Base-by-base conservation (phyloP, 768 basidiomycete genomes). In the Hygrocybe punicea region DNA sequence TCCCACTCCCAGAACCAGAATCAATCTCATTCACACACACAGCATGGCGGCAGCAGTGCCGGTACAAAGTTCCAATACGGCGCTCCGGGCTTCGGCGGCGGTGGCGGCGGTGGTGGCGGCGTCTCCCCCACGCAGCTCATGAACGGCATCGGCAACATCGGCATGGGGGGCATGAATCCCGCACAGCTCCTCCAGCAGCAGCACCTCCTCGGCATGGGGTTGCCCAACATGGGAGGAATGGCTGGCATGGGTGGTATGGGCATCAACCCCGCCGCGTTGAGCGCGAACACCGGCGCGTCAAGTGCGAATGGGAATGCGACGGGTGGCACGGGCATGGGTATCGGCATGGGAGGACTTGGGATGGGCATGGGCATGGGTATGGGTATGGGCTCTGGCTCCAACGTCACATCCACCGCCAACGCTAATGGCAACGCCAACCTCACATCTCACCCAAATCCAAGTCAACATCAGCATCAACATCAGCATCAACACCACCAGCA, bases 101-200 rank as follows among this genome's bases (percentile, higher is more conserved):
- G 14, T 17, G 35, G 33, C 17, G 35, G 36, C 16, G 16, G 39
- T 23, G 39, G n/a, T 24, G 35, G 39, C 7, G 45, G 35, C 6
- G 9, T 48, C 6, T 6, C 40, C 46, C 46, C 55, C 4, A 24
- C 55, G 29, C 44, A 53, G 44, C 33, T 21, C 29, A 55, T 55
- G 54, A 48, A 45, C 16, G 33, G 25, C 10, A 13, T 34, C 42
- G 46, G 42, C 54, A 44, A 11, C 36, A 51, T 24, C 25, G 54
- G 45, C 49, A 37, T 23, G 39, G 50, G 51, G 34, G 51, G 45
- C 25, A 65, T 75, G 58, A 75, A 72, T 0, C 74, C 73, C 9
- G 71, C 73, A 0, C 73, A 75, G 50, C 63, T 75, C 10, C 61
- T 75, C 9, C 74, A 75, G 37, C 74, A 75, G 42, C 68, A 71